A percentile compares a stretch with the other conserved stretches of the same genome.
These are phyloP conservation scores for Porphyra umbilicalis DNA, from an alignment of 31 red algal genomes.

Conservation along the genomic window DNA sequence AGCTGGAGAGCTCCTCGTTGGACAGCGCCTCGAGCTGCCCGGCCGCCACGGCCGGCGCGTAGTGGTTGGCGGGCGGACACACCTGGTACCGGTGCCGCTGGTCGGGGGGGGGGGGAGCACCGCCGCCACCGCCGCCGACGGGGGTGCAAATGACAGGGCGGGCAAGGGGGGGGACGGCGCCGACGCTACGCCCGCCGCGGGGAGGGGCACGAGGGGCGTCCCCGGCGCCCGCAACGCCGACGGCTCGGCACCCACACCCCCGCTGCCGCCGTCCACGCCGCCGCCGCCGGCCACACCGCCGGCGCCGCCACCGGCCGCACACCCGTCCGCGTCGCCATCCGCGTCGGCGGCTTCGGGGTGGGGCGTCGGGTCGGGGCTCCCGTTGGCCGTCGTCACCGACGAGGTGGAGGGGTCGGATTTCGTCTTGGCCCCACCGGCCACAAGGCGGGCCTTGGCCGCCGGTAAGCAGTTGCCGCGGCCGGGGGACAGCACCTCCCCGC, in stretches of 20 bases:
- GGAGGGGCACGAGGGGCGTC: background rate
- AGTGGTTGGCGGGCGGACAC: conserved; percentile 14
- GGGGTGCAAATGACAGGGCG: background rate
- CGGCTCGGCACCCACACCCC: background rate
- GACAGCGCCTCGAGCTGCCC: conserved; percentile 9
- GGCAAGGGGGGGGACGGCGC: background rate
- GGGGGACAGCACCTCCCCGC: background rate
- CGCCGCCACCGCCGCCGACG: background rate
- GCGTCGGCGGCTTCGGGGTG: background rate
- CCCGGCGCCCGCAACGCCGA: background rate
- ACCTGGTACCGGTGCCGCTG: background rate
- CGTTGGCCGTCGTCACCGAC: background rate
- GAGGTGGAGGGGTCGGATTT: background rate
- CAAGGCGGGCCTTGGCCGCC: background rate
- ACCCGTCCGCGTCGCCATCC: no score
- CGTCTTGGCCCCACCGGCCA: background rate
- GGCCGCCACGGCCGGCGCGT: conserved; percentile 8
- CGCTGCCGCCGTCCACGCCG: background rate
- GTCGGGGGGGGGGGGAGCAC: background rate
- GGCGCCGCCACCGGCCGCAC: background rate
- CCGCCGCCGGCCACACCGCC: background rate
- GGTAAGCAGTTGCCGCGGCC: background rate
- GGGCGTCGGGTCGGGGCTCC: background rate
- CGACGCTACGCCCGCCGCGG: background rate
- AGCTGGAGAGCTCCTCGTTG: conserved; percentile 37